Evolutionary conservation across 192 early-diverging fungal genomes (phyloP).

Genomic region (Dispira parvispora): DNA sequence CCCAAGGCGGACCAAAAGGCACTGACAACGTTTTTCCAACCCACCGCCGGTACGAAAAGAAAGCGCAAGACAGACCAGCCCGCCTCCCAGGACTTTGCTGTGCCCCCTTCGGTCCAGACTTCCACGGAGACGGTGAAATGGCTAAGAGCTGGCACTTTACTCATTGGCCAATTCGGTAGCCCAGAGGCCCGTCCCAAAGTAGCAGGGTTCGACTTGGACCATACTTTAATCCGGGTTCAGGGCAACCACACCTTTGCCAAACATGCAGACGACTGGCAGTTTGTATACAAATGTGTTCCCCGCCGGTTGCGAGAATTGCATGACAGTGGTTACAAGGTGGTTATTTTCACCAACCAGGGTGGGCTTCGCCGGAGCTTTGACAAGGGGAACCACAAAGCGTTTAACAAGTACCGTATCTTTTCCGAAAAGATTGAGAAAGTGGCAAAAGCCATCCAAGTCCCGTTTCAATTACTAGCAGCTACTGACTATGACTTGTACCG

Average conservation of each 20-base stretch:
- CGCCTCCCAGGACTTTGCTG: too few species aligned
- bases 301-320: constrained; percentile 36
- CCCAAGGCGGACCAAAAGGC: too few species aligned
- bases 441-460: constrained; percentile 21
- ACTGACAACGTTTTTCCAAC: too few species aligned
- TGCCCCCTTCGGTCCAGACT: too few species aligned
- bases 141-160: too few species aligned
- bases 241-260: constrained; percentile 44
- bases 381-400: constrained; percentile 17
- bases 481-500: constrained; percentile 39
- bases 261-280: constrained; percentile 65
- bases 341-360: constrained; percentile 62
- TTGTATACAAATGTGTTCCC: constrained; percentile 39
- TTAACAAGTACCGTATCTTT: constrained; percentile 14
- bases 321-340: constrained; percentile 42
- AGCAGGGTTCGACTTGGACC: constrained; percentile 25
- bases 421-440: background rate
- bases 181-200: too few species aligned
- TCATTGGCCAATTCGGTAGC: too few species aligned
- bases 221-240: constrained; percentile 51
- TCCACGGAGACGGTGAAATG: too few species aligned
- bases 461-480: constrained; percentile 58
- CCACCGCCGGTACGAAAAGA: too few species aligned
- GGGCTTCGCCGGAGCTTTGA: constrained; percentile 30
- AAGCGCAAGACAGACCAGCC: too few species aligned